Percentiles rank a stretch among this genome's conserved stretches.
phyloP scores from a whole-genome alignment of 176 grass and related monocot genomes.

The Hordeum vulgare region MorexV3_pseudomolecules_assembly NC_058520.1:127265014-127265513 shows the following conservation, averaged over 20 bases:
- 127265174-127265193: not conserved
- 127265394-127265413: slow-evolving; percentile 74
- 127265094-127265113: slow-evolving; percentile 92
- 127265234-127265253: slow-evolving; percentile 94
- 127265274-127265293: slow-evolving; percentile 99
- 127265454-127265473: slow-evolving; percentile 54
- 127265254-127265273: slow-evolving; percentile 84
- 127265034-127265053: too few species aligned
- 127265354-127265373: slow-evolving; percentile 97
- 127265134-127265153: not conserved
- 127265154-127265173: slow-evolving; percentile 11
- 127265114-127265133: slow-evolving; percentile 88
- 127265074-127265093: not conserved
- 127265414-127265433: slow-evolving; percentile 73
- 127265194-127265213: not conserved
- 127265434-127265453: slow-evolving; percentile 80
- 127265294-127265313: slow-evolving; percentile 96
- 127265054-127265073: too few species aligned
- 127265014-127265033: too few species aligned
- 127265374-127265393: slow-evolving; percentile 93
- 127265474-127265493: slow-evolving; percentile 1
- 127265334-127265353: slow-evolving; percentile 97
- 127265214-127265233: slow-evolving; percentile 81
- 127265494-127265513: not conserved
- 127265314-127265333: slow-evolving; percentile 82